phyloP scores from a whole-genome alignment of 2,329 filamentous ascomycete species.

The Nemania sp. region DNA sequence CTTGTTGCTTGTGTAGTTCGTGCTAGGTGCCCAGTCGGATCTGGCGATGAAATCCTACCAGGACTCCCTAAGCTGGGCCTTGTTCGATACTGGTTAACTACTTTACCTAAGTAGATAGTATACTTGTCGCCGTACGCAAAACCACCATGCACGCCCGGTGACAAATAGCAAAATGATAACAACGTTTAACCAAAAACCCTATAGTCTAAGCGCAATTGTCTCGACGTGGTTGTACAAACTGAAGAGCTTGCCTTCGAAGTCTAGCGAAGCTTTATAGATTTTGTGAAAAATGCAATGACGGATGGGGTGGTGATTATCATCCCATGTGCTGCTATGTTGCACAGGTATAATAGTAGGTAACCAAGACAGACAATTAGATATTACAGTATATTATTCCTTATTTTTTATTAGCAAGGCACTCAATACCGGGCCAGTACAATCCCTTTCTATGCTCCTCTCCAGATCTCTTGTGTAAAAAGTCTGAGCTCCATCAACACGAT shows the following conservation, averaged over 20 bases:
- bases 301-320: neutral
- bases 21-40: neutral
- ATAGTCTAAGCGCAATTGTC: neutral
- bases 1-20: neutral
- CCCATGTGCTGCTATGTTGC: no score
- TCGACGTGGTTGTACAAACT: neutral
- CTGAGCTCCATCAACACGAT: neutral
- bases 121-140: neutral
- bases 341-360: neutral
- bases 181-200: no score
- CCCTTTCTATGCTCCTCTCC: constrained; percentile 2
- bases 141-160: neutral
- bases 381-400: constrained; percentile 16
- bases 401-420: constrained; percentile 1
- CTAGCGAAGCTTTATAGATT: no score
- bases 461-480: constrained; percentile 4
- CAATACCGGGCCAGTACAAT: constrained; percentile 4
- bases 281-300: no score
- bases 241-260: neutral
- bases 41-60: neutral
- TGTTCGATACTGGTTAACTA: neutral
- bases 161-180: no score
- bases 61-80: neutral
- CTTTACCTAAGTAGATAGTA: no score
- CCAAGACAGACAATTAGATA: constrained; percentile 3